Conservation (phyloP, 257 asterid genomes). For the Rubia yunnanensis region DNA sequence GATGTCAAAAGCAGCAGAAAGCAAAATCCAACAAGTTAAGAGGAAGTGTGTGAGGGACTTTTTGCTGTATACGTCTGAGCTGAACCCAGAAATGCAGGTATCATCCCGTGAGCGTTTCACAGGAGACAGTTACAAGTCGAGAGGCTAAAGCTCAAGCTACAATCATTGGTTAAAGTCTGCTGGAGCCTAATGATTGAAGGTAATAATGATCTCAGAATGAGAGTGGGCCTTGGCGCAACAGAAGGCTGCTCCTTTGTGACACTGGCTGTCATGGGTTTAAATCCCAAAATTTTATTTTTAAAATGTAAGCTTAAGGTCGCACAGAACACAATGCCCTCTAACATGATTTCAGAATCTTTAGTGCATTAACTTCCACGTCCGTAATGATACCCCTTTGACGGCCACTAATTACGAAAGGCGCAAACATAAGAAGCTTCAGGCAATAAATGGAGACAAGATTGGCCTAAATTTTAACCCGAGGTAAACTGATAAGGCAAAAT, state of each 20-base stretch:
- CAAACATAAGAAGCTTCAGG: background rate
- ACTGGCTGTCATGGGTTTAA: too few species aligned
- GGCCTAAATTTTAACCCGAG: background rate
- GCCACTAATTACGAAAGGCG: background rate
- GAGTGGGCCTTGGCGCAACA: too few species aligned
- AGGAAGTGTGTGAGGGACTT: background rate
- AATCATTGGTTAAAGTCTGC: background rate
- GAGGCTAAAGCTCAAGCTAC: background rate
- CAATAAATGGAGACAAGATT: background rate
- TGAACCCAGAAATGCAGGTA: background rate
- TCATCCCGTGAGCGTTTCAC: background rate
- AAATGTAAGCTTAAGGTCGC: background rate
- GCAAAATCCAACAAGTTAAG: background rate
- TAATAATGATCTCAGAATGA: background rate
- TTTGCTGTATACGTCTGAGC: background rate
- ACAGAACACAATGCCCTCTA: background rate
- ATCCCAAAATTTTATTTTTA: background rate
- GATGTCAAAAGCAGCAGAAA: background rate
- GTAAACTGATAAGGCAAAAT: background rate
- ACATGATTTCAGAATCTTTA: background rate
- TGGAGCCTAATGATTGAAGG: background rate
- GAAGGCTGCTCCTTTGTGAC: too few species aligned
- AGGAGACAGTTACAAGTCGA: background rate
- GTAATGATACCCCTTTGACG: background rate
- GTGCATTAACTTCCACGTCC: background rate